Percentiles rank a stretch among this genome's conserved stretches.
Evolutionary conservation across 2,329 filamentous ascomycete genomes (phyloP).

Genomic region (Sarocladium brachiariae): DNA sequence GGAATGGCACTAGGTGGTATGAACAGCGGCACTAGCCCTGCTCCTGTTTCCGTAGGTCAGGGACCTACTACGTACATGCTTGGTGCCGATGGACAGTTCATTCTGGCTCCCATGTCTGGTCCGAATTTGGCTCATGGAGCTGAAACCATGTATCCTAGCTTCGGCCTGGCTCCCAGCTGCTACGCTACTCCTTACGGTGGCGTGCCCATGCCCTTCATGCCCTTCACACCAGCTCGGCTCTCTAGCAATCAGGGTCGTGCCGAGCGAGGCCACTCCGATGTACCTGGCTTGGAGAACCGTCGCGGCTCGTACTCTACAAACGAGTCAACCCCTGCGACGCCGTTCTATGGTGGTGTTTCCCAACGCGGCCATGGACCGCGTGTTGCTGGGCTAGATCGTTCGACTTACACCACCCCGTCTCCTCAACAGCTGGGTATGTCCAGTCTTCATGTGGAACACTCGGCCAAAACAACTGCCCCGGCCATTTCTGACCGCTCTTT

Average conservation of each 20-base stretch:
- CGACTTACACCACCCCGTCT: conserved; percentile 61
- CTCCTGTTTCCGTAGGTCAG: conserved; percentile 26
- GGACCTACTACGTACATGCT: conserved; percentile 29
- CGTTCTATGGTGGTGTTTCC: conserved; percentile 52
- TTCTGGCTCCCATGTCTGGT: conserved; percentile 29
- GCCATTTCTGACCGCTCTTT: conserved; percentile 48
- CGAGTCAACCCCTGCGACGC: conserved; percentile 59
- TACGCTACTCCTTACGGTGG: conserved; percentile 29
- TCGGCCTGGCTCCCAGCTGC: conserved; percentile 24
- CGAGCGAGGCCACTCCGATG: conserved; percentile 42
- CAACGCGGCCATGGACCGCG: conserved; percentile 53
- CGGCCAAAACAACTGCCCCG: conserved; percentile 19
- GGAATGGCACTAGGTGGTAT: conserved; percentile 31
- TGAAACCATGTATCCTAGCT: conserved; percentile 27
- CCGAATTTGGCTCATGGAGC: conserved; percentile 27
- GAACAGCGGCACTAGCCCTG: conserved; percentile 24
- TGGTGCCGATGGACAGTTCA: conserved; percentile 31
- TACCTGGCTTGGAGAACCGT: conserved; percentile 58
- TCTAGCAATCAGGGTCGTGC: conserved; percentile 37
- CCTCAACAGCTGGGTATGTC: conserved; percentile 48
- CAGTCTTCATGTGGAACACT: conserved; percentile 29
- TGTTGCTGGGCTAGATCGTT: conserved; percentile 53
- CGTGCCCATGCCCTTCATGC: conserved; percentile 34
- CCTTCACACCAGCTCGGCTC: conserved; percentile 47
- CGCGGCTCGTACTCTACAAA: conserved; percentile 63